phyloP scores from a whole-genome alignment of 192 early-diverging fungal genomes.

The Podila clonocystis region DNA sequence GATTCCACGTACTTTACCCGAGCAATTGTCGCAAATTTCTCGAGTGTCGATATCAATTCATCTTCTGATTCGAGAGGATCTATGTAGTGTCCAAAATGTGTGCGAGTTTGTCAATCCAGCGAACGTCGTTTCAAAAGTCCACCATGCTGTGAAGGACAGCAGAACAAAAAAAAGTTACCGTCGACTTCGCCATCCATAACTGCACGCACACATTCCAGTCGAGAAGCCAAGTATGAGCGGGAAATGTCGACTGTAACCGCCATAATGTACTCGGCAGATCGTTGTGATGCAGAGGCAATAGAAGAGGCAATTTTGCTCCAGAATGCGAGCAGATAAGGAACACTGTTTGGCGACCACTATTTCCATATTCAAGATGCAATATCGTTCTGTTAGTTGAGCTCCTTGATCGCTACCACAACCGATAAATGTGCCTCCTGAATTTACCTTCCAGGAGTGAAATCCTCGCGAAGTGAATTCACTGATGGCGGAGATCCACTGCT shows the following conservation, averaged over 20 bases:
- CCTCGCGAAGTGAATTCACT: slow-evolving; percentile 71
- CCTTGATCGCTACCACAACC: no score
- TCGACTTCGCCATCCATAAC: slow-evolving; percentile 64
- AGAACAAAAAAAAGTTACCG: slow-evolving; percentile 41
- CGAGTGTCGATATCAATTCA: slow-evolving; percentile 69
- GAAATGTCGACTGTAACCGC: slow-evolving; percentile 51
- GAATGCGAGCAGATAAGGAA: slow-evolving; percentile 82
- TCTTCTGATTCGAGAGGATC: slow-evolving; percentile 76
- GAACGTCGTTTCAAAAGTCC: background rate
- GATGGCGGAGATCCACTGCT: slow-evolving; percentile 70
- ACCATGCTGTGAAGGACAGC: background rate
- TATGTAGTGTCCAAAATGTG: slow-evolving; percentile 18
- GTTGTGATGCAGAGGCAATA: slow-evolving; percentile 29
- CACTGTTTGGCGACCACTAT: slow-evolving; percentile 78
- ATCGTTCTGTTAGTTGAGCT: no score
- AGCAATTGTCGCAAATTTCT: slow-evolving; percentile 74
- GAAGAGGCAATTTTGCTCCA: slow-evolving; percentile 84
- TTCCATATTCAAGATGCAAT: background rate
- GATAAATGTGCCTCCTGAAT: background rate
- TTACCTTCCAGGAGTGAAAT: slow-evolving; percentile 71
- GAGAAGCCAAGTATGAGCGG: slow-evolving; percentile 56
- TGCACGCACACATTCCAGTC: slow-evolving; percentile 59
- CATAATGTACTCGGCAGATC: slow-evolving; percentile 10
- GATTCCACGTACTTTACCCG: slow-evolving; percentile 75
- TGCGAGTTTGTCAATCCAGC: no score